Evolutionary conservation across 2,329 filamentous ascomycete genomes (phyloP).

Genomic region (Waltergamsia citrina): DNA sequence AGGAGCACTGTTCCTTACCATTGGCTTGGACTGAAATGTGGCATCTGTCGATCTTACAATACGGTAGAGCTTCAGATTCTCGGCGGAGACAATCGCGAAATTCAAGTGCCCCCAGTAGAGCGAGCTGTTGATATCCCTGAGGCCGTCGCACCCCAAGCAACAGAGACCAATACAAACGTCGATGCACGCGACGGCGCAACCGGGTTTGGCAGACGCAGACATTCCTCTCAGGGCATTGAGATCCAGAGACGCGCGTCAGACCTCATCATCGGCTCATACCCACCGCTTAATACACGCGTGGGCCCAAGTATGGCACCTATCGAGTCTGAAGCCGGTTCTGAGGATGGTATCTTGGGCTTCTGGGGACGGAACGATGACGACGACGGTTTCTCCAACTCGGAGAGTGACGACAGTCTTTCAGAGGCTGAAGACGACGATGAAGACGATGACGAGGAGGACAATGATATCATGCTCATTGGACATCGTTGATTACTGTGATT

Average conservation of each 20-base stretch:
- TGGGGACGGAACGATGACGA: constrained; percentile 38
- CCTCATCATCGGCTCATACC: constrained; percentile 33
- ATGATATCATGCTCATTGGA: constrained; percentile 39
- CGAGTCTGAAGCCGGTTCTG: constrained; percentile 33
- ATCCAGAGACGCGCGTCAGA: constrained; percentile 23
- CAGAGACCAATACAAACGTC: neutral
- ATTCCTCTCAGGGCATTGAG: constrained; percentile 27
- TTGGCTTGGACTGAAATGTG: constrained; percentile 90
- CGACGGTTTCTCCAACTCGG: constrained; percentile 28
- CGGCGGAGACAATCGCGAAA: constrained; percentile 24
- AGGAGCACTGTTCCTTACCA: constrained; percentile 84
- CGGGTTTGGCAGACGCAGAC: constrained; percentile 20
- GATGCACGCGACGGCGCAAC: constrained; percentile 3
- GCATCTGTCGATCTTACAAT: constrained; percentile 61
- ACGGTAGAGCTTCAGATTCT: constrained; percentile 56
- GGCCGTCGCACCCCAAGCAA: neutral
- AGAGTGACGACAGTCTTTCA: constrained; percentile 26
- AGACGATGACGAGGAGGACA: constrained; percentile 39
- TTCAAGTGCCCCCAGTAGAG: constrained; percentile 15
- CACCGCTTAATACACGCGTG: constrained; percentile 19
- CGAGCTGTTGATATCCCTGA: constrained; percentile 6
- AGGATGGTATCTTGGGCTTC: constrained; percentile 47
- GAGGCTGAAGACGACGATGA: constrained; percentile 34
- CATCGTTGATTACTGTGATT: constrained; percentile 34
- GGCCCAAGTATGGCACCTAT: constrained; percentile 4